Percentiles rank a stretch among this genome's conserved stretches.
Conservation (phyloP, 2,329 filamentous ascomycete genomes). For the Trichoderma harzianum region DNA sequence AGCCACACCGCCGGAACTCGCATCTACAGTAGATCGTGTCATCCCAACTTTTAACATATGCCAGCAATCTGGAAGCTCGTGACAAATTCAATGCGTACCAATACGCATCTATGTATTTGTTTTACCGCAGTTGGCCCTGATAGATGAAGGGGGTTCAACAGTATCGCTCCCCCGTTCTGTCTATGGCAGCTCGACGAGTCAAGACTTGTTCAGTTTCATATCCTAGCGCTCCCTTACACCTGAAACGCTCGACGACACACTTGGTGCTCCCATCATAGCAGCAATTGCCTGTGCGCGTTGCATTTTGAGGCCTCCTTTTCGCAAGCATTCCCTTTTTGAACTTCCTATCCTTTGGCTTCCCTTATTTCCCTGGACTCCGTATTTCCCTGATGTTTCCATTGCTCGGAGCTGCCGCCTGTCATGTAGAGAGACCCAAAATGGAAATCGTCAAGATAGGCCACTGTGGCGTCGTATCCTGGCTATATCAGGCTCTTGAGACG, state of each 20-base stretch:
- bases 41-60: not conserved
- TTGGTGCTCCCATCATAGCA: not conserved
- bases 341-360: not conserved
- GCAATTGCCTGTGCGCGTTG: not conserved
- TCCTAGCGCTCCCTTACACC: not conserved
- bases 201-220: not conserved
- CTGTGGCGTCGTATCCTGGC: not conserved
- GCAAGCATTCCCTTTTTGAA: not conserved
- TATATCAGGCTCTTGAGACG: not conserved
- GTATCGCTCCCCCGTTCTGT: not conserved
- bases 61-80: not conserved
- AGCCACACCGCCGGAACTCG: not conserved
- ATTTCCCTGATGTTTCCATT: not conserved
- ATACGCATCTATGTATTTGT: not conserved
- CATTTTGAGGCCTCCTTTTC: conserved; percentile 10
- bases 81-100: not conserved
- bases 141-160: not conserved
- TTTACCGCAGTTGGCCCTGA: not conserved
- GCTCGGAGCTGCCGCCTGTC: not conserved
- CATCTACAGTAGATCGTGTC: not conserved
- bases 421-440: not conserved
- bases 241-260: conserved; percentile 15
- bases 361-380: not conserved
- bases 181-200: not conserved
- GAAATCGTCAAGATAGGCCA: not conserved